phyloP scores from a whole-genome alignment of 306 rosid species.

The Herpetospermum pedunculosum region DNA sequence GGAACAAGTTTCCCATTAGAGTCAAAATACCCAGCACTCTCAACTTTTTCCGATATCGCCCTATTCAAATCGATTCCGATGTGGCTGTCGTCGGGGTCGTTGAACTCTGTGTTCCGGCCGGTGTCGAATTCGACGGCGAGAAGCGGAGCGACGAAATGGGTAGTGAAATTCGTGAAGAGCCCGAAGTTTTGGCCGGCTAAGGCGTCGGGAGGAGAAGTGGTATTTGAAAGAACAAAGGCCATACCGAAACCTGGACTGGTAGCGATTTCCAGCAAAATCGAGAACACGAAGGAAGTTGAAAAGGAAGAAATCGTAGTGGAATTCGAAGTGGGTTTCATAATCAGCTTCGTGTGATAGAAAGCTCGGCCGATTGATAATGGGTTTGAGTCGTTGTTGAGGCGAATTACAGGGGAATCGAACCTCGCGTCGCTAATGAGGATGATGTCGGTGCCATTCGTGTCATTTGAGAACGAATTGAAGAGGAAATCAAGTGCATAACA shows the following conservation, averaged over 20 bases:
- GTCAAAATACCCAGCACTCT: slow-evolving; percentile 48
- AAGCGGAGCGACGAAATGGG: slow-evolving; percentile 34
- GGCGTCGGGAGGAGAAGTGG: slow-evolving; percentile 58
- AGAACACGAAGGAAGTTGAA: slow-evolving; percentile 79
- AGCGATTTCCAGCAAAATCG: slow-evolving; percentile 41
- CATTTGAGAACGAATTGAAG: slow-evolving; percentile 46
- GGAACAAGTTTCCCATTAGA: slow-evolving; percentile 43
- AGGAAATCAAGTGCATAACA: slow-evolving; percentile 33
- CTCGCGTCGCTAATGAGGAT: slow-evolving; percentile 53
- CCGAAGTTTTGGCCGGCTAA: slow-evolving; percentile 82
- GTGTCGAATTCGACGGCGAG: slow-evolving; percentile 79
- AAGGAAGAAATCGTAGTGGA: slow-evolving; percentile 38
- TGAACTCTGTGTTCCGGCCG: slow-evolving; percentile 70
- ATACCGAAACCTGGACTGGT: slow-evolving; percentile 79
- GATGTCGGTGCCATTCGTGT: slow-evolving; percentile 33
- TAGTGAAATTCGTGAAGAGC: slow-evolving; percentile 48
- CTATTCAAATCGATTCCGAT: slow-evolving; percentile 68
- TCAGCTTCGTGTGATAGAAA: slow-evolving; percentile 33
- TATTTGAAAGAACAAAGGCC: slow-evolving; percentile 57
- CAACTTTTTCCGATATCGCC: background rate
- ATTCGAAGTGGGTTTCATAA: slow-evolving; percentile 17
- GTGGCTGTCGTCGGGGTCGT: slow-evolving; percentile 59
- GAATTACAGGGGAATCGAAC: slow-evolving; percentile 40
- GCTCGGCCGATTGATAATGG: slow-evolving; percentile 48
- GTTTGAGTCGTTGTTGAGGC: slow-evolving; percentile 66